Conservation (phyloP, 1,139 yeast species). For the Debaryomyces psychrophilus region DNA sequence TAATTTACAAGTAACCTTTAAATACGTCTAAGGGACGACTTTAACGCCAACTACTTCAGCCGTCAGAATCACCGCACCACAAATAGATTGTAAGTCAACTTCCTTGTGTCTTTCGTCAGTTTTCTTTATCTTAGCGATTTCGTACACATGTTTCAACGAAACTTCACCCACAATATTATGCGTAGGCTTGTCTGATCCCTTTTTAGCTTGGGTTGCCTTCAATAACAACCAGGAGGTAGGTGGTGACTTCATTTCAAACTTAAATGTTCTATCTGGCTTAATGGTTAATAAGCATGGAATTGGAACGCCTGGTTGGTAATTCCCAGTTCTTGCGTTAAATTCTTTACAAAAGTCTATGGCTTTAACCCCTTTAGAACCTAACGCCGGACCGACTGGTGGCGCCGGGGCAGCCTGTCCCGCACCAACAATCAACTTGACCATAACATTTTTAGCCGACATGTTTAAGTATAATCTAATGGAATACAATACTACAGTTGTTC, state of each 20-base stretch:
- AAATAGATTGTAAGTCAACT: conserved; percentile 72
- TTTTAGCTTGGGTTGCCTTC: conserved; percentile 80
- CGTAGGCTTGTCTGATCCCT: conserved; percentile 69
- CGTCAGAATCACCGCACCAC: conserved; percentile 81
- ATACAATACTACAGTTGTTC: neutral
- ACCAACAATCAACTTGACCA: conserved; percentile 91
- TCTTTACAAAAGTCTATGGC: conserved; percentile 98
- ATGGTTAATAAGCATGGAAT: conserved; percentile 84
- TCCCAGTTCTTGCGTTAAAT: conserved; percentile 95
- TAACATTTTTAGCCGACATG: conserved; percentile 48
- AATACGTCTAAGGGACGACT: conserved; percentile 58
- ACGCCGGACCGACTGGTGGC: conserved; percentile 99
- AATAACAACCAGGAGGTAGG: conserved; percentile 86
- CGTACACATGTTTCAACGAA: conserved; percentile 87
- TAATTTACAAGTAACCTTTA: conserved; percentile 7
- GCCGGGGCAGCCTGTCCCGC: conserved; percentile 99
- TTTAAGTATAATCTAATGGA: neutral
- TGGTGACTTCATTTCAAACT: conserved; percentile 87
- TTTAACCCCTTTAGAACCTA: conserved; percentile 98
- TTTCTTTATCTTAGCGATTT: conserved; percentile 91
- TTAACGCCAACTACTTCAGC: conserved; percentile 87
- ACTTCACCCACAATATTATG: conserved; percentile 64
- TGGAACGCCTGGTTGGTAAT: conserved; percentile 82
- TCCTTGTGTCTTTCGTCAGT: conserved; percentile 80
- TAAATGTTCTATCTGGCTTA: conserved; percentile 88